Evolutionary conservation across 768 basidiomycete genomes (phyloP), one percentile per base, ranked within the genome.

Genomic region (Podaxis sp.): DNA sequence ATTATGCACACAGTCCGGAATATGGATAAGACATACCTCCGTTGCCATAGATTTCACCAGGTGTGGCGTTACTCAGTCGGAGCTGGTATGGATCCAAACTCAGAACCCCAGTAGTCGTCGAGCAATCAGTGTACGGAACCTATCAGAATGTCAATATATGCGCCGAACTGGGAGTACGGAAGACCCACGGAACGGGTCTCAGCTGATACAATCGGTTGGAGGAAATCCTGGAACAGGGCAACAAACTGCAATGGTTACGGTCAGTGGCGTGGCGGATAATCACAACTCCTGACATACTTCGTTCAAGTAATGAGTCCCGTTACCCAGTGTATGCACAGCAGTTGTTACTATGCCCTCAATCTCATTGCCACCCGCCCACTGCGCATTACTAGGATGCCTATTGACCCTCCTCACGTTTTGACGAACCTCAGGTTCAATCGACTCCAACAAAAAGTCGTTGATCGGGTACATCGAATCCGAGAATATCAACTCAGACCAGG

Each of bases 341-440:
- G 28, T 56, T 46, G 77, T 74, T 11, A 80, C 82, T 48, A 85
- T 85, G 0, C 80, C 82, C 66, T 86, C 84, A 52, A 85, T 84
- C 68, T 85, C 84, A 70, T 87, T 86, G 20, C 84, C 84, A 10
- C 82, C 84, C 11, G 85, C 84, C 84, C 85, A 86, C 58, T 85
- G 84, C 2, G 72, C 81, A 65, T 80, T 81, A 70, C 84, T 86
- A 3, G 85, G 84, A 60, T 87, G 84, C 28, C 76, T 74, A 64
- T 85, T 86, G 20, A 85, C 68, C 24, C 85, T 73, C 22, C 84
- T 74, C 1, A 85, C 82, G 61, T 86, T 86, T 71, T 86, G 82
- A 20, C 82, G 74, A 13, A 86, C 82, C 67, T 87, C 85, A 1
- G 82, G 80, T 50, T 82, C 82, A 56, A 86, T 69, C 2, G 80